Evolutionary conservation across 2,329 filamentous ascomycete genomes (phyloP), one percentile per base, ranked within the genome.

Genomic region (Septoria linicola): DNA sequence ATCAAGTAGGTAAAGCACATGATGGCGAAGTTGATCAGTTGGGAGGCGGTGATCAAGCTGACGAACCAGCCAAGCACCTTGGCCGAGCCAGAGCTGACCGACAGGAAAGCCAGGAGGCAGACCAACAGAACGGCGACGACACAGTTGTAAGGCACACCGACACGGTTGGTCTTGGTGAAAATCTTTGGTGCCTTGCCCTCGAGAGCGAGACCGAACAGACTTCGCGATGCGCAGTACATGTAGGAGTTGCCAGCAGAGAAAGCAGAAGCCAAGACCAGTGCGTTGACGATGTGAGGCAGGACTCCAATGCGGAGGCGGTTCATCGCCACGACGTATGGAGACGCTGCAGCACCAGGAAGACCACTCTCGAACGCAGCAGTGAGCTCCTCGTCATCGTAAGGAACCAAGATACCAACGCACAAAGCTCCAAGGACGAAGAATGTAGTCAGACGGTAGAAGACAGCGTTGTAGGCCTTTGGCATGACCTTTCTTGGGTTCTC

Each of bases 361-460:
- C 51, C 53, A 4, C 57, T 58, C 0, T 84, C 80, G 37, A 78
- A 72, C 43, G 75, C 78, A 11, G 77, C 71, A 1, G 70, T 70
- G 61, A 87, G 87, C 0, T 83, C 85, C 41, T 75, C 67, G 85
- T 75, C 41, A 77, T 85, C 0, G 84, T 85, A 86, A 1, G 89
- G 79, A 31, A 91, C 81, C 17, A 88, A 66, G 42, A 89, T 84
- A 7, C 87, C 86, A 3, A 89, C 83, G 16, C 80, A 82, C 2
- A 93, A 75, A 0, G 85, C 82, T 1, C 87, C 87, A 1, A 89
- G 78, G 32, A 89, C 79, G 70, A 90, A 91, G 68, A 92, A 91
- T 1, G 80, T 73, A 0, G 85, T 85, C 25, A 92, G 73, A 25
- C 88, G 84, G 68, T 88, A 90, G 68, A 91, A 90, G 1, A 91